Base-by-base conservation (phyloP, 2,329 filamentous ascomycete genomes). In the Arachnomyces sp. region DNA sequence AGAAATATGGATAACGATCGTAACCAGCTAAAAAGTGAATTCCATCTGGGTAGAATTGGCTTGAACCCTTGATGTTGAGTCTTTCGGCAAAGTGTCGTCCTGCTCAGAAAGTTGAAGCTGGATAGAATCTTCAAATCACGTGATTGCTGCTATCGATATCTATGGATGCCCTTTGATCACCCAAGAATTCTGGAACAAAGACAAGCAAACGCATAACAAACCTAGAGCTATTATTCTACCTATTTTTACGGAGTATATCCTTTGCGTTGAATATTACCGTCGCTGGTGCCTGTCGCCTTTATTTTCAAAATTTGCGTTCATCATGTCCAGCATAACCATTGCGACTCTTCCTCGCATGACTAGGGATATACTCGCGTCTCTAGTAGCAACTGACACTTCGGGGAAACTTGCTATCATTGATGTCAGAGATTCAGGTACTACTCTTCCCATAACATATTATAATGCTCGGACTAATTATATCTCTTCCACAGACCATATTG, bases 381-480 rank as follows among this genome's bases (percentile, higher is more conserved):
- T 79, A 37, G 73, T 90, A 12, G 72, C 80, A 16, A 68, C 71
- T 11, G 67, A 72, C 51, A 62, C 53, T 38, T 43, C 65, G 60
- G 42, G 66, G 61, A 54, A 73, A 36, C 45, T 88, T 42, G 86
- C 86, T 7, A 72, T 96, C 29, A 75, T 96, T 43, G 92, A 96
- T 61, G 92, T 96, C 6, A 80, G 92, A 43, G 92, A 95, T 61
- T 80, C 81, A 50, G 83, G 82, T 84, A 63, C 40, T 28, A 34
- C 31, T 38, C 28, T 31, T n/a, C 32, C 12, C 33, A 31, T 7
- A 29, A 31, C 15, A 36, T 29, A 16, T 29, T 35, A 33, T 29
- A 25, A 25, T 25, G 5, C 21, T 9, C 21, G 9, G 9, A 5
- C 21, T 25, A 25, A 25, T n/a, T 31, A 12, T 42, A 12, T 21